These are phyloP conservation scores for Aegilops speltoides DNA, from an alignment of 176 grass and related monocot genomes.

Conservation along the genomic window DNA sequence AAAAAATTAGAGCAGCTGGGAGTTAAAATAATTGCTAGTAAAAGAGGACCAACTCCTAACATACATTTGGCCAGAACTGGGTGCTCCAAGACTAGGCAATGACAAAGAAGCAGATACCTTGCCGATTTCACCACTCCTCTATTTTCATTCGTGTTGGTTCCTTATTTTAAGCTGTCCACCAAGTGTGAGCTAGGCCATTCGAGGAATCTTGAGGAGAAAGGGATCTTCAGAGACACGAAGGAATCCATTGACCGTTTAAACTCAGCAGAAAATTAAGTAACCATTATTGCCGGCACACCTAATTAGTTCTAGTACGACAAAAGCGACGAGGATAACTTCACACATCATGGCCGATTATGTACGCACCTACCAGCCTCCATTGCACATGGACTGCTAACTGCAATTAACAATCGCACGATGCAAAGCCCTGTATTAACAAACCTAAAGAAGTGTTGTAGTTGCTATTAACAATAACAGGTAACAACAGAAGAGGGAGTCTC, in stretches of 20 bases:
- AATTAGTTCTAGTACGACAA: too few relatives aligned
- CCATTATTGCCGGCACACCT: background rate
- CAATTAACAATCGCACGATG: background rate
- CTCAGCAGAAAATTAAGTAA: background rate
- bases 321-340: too few relatives aligned
- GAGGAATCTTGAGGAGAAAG: conserved; percentile 1
- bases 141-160: background rate
- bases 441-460: background rate
- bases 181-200: background rate
- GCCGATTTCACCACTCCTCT: background rate
- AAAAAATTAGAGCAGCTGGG: too few relatives aligned
- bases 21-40: background rate
- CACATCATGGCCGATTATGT: background rate
- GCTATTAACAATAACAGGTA: too few relatives aligned
- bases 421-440: background rate
- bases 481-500: too few relatives aligned
- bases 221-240: background rate
- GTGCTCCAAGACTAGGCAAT: conserved; percentile 10
- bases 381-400: background rate
- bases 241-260: background rate
- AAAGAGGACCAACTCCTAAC: conserved; percentile 14
- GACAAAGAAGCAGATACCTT: background rate
- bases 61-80: conserved; percentile 12
- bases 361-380: background rate
- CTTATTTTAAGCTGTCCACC: background rate